These are phyloP conservation scores for Ustilago xerochloae DNA, from an alignment of 1,284 basidiomycete species.

Conservation along the genomic window DNA sequence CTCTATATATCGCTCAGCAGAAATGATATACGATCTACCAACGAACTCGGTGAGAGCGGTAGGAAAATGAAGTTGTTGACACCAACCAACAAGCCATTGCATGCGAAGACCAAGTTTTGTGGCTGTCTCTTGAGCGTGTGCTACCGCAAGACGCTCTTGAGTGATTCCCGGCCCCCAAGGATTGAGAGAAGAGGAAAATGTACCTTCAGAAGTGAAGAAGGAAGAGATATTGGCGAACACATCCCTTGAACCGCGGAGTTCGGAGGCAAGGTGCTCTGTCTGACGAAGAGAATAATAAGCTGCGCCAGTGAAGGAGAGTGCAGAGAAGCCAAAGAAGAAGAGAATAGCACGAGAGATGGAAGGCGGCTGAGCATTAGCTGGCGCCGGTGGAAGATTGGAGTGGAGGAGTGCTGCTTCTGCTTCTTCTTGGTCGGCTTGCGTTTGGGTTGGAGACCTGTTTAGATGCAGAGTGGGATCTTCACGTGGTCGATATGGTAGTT, in stretches of 20 bases:
- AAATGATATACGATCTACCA: slow-evolving; percentile 23
- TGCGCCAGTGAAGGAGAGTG: slow-evolving; percentile 26
- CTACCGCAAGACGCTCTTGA: slow-evolving; percentile 17
- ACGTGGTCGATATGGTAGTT: not conserved
- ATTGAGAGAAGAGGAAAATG: not conserved
- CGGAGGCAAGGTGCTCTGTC: slow-evolving; percentile 19
- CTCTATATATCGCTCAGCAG: slow-evolving; percentile 46
- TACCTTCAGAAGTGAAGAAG: slow-evolving; percentile 8
- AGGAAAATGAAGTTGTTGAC: slow-evolving; percentile 32
- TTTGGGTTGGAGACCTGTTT: too few species aligned
- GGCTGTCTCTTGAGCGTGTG: slow-evolving; percentile 35
- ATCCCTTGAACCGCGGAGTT: slow-evolving; percentile 10
- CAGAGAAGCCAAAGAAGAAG: slow-evolving; percentile 33
- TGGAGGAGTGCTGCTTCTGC: not conserved
- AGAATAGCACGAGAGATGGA: slow-evolving; percentile 25
- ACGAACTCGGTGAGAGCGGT: slow-evolving; percentile 24
- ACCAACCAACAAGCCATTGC: slow-evolving; percentile 45
- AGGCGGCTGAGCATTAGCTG: slow-evolving; percentile 3
- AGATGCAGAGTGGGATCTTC: not conserved
- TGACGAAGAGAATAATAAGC: slow-evolving; percentile 31
- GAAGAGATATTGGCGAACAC: slow-evolving; percentile 39
- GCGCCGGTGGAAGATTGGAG: not conserved
- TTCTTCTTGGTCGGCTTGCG: not conserved
- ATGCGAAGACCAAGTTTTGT: slow-evolving; percentile 31
- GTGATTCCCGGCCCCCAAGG: slow-evolving; percentile 23